Base-by-base conservation (phyloP, 371 early-diverging fungal species). In the Mortierella sp. region DNA sequence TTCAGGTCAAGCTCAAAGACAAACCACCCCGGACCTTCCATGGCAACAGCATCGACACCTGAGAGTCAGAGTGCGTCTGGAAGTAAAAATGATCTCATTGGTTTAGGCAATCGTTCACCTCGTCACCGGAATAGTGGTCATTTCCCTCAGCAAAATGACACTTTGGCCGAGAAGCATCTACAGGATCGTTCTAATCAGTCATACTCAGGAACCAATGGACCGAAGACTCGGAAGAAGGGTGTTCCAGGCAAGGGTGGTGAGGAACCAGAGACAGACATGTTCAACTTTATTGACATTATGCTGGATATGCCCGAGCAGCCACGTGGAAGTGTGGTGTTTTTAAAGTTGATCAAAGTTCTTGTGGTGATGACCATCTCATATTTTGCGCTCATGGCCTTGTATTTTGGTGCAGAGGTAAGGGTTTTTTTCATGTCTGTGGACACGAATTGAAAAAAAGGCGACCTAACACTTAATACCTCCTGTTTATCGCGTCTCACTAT, bases 181-280 rank as follows among this genome's bases (percentile, higher is more conserved):
- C n/a, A n/a, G n/a, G n/a, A n/a, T n/a, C n/a, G n/a, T n/a, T n/a
- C n/a, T n/a, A n/a, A n/a, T n/a, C 47, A 52, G n/a, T 50, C 21
- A 9, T 45, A 29, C 4, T 19, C 23, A 5, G 7, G 12, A 18
- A n/a, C 4, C 18, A 16, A 60, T 16, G 28, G 30, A 7, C 12
- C 29, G 5, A 7, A 26, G 5, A 37, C 37, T 37, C 64, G 62
- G 7, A 72, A 72, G 57, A 37, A 60, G 16, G 77, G 77, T 0
- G 30, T 68, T 12, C 77, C 77, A 3, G 77, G 77, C 14, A 77
- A 59, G 57, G 50, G 62, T 45, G 77, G 77, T 2, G 62, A 68
- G 29, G 69, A 72, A n/a, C 77, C 77, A 12, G 77, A 77, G 69
- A 77, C 77, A 43, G 66, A 77, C 57, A 25, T 72, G 62, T 77